Conservation (phyloP, 2,329 filamentous ascomycete species). For the Geosmithia flava region DNA sequence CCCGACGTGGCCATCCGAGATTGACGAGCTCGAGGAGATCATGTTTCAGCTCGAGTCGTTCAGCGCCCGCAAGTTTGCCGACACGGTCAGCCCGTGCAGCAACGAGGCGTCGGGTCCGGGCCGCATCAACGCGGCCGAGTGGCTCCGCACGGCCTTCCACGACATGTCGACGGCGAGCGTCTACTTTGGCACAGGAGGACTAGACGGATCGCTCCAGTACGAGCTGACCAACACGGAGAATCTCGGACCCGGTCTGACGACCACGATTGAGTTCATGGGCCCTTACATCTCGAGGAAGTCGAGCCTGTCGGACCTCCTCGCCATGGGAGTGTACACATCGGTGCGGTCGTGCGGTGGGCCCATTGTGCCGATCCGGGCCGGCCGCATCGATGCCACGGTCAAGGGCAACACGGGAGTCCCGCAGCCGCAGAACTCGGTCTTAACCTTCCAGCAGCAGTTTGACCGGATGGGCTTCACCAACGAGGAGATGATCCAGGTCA, state of each 20-base stretch:
- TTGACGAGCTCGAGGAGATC: conserved; percentile 45
- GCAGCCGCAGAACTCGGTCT: conserved; percentile 40
- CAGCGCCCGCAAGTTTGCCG: conserved; percentile 40
- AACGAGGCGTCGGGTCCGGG: conserved; percentile 39
- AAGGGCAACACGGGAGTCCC: conserved; percentile 38
- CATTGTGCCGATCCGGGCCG: conserved; percentile 36
- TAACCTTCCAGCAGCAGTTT: conserved; percentile 42
- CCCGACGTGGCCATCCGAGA: conserved; percentile 47
- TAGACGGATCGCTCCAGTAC: conserved; percentile 49
- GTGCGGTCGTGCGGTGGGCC: conserved; percentile 48
- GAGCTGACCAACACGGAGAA: conserved; percentile 45
- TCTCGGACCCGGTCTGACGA: conserved; percentile 39
- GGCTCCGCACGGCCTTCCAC: conserved; percentile 49
- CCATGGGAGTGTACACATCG: conserved; percentile 43
- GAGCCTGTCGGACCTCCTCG: conserved; percentile 44
- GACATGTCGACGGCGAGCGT: conserved; percentile 45
- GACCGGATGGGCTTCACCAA: conserved; percentile 41
- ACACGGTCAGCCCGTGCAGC: conserved; percentile 43
- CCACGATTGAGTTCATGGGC: conserved; percentile 40
- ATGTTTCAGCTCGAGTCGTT: conserved; percentile 47
- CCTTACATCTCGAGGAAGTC: conserved; percentile 37
- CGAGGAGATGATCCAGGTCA: conserved; percentile 46
- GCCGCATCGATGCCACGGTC: conserved; percentile 38
- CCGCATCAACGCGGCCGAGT: conserved; percentile 47
- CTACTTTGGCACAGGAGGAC: conserved; percentile 33